Evolutionary conservation across 2,329 filamentous ascomycete species (phyloP), one percentile per base, ranked within the genome.

Genomic region (Thermomyces lanuginosus): DNA sequence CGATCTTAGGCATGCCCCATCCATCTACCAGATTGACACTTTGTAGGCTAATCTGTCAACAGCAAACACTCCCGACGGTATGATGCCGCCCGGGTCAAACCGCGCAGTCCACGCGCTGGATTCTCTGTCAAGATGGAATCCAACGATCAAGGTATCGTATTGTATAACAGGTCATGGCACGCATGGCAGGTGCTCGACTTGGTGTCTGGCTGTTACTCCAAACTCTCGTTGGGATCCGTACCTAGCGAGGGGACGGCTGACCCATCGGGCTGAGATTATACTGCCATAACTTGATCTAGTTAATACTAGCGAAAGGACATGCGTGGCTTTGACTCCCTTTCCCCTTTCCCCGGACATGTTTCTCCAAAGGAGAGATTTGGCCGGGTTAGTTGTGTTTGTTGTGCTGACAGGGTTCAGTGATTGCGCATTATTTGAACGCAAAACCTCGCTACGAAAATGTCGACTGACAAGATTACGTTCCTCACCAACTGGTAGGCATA

Each of bases 271-370:
- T 77, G 72, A 77, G 72, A 78, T 67, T 58, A 76, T 74, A 78
- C 73, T 73, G 72, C 65, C 58, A 60, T 65, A 79, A 81, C 75
- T 80, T 80, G 75, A 79, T 77, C 73, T 77, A 72, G 71, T 73
- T 75, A 78, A 79, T 78, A 66, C 73, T 73, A 78, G 76, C 76
- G 76, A 74, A 80, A 80, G 76, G 71, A 80, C 69, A 74, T 80
- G 76, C 76, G 76, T 75, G 69, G 70, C 70, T 64, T 58, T 50
- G 43, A 53, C 46, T 51, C 49, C 51, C 46, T 45, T 45, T 45
- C 31, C 42, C 45, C 41, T 34, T 36, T 38, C 32, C 34, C n/a
- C n/a, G n/a, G 31, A 34, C 33, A 30, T 33, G 22, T 28, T 29
- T 22, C 12, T 35, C 10, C 27, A 23, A 4, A 8, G 12, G 10